These are phyloP conservation scores for Alternaria sp. DNA, from an alignment of 2,329 filamentous ascomycete species.

Conservation along the genomic window DNA sequence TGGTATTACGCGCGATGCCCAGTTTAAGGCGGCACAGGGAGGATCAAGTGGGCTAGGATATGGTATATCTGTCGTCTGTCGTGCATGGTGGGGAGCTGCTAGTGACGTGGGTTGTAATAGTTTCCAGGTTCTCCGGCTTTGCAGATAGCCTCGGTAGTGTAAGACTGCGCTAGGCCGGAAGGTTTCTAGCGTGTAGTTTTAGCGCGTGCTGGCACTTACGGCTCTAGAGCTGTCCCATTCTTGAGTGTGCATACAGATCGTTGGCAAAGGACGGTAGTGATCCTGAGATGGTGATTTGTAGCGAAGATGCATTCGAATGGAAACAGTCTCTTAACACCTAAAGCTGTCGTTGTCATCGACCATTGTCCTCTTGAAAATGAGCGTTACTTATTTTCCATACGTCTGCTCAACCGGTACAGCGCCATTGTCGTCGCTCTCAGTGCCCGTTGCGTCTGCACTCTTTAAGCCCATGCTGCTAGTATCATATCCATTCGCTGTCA, in stretches of 20 bases:
- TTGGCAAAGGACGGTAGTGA: neutral
- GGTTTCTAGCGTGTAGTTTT: neutral
- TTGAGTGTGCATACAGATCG: neutral
- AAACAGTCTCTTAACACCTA: neutral
- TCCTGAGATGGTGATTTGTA: neutral
- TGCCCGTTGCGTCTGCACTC: slow-evolving; percentile 3
- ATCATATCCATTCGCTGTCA: slow-evolving; percentile 79
- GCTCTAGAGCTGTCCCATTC: neutral
- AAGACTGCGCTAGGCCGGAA: neutral
- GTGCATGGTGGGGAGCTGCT: slow-evolving; percentile 8
- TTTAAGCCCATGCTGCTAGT: slow-evolving; percentile 61
- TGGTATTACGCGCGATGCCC: slow-evolving; percentile 1
- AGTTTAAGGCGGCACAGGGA: neutral
- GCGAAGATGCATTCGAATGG: neutral
- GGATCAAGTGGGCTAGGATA: slow-evolving; percentile 5
- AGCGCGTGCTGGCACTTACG: too few species aligned
- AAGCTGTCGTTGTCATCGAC: neutral
- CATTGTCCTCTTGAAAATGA: too few species aligned
- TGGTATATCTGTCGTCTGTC: slow-evolving; percentile 1
- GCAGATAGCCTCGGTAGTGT: neutral
- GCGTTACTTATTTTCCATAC: neutral
- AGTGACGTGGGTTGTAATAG: slow-evolving; percentile 11
- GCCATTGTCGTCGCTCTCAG: slow-evolving; percentile 20
- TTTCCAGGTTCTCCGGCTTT: slow-evolving; percentile 6
- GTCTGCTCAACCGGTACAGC: slow-evolving; percentile 13